phyloP scores from a whole-genome alignment of 23 red algal genomes.

The Cyanidioschyzon merolae region DNA sequence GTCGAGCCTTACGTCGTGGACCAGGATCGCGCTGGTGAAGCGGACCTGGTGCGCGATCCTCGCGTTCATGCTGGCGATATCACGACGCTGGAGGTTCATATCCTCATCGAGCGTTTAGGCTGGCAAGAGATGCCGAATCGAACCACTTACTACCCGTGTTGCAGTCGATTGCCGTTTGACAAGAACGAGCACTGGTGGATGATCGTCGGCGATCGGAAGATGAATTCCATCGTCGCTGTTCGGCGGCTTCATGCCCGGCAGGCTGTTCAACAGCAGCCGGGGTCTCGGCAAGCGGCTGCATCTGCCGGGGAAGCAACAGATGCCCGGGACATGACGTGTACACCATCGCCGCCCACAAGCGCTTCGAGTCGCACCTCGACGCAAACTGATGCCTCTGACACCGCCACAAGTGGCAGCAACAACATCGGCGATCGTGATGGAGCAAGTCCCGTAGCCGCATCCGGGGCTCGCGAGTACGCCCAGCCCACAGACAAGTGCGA shows the following conservation, averaged over 20 bases:
- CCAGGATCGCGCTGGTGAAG: constrained; percentile 29
- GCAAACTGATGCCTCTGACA: no score
- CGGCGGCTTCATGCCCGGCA: constrained; percentile 34
- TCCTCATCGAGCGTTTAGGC: not conserved
- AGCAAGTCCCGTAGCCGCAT: not conserved
- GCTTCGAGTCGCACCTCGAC: not conserved
- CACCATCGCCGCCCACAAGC: not conserved
- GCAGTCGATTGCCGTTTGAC: constrained; percentile 23
- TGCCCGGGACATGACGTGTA: not conserved
- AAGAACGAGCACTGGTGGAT: constrained; percentile 91
- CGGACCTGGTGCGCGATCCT: not conserved
- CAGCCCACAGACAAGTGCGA: no score
- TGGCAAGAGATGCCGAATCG: not conserved
- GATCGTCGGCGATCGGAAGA: constrained; percentile 42
- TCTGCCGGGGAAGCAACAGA: not conserved
- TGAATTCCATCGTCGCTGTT: constrained; percentile 42
- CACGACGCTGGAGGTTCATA: not conserved
- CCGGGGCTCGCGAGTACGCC: not conserved
- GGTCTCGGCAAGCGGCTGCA: not conserved
- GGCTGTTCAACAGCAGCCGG: not conserved
- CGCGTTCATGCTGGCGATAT: not conserved
- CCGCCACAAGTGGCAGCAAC: not conserved
- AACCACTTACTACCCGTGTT: constrained; percentile 21
- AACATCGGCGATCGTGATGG: not conserved
- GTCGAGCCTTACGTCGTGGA: constrained; percentile 50